Evolutionary conservation across 2,329 filamentous ascomycete genomes (phyloP).

Genomic region (Paraconiothyrium sp.): DNA sequence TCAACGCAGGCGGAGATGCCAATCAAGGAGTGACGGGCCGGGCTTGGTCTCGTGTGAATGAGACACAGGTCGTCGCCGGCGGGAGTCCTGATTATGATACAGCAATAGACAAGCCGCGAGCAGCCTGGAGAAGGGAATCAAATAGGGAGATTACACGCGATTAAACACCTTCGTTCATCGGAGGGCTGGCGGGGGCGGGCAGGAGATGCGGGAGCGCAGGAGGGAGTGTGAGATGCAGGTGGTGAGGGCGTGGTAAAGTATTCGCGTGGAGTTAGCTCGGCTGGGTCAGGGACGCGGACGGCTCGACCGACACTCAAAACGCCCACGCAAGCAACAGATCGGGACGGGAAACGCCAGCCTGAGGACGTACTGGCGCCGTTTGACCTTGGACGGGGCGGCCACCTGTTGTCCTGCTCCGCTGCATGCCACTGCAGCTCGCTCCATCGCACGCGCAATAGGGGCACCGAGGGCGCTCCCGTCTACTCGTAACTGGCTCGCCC

Average conservation of each 20-base stretch:
- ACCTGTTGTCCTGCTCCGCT: conserved; percentile 5
- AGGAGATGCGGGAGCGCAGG: conserved; percentile 25
- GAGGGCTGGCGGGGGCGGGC: conserved; percentile 23
- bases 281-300: conserved; percentile 11
- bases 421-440: not conserved
- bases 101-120: conserved; percentile 51
- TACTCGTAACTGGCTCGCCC: conserved; percentile 9
- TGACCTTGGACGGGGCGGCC: conserved; percentile 4
- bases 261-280: conserved; percentile 10
- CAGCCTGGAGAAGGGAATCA: conserved; percentile 50
- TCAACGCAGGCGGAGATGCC: conserved; percentile 23
- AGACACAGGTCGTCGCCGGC: conserved; percentile 19
- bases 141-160: conserved; percentile 41
- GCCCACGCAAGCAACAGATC: conserved; percentile 10
- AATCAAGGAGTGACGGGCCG: conserved; percentile 42
- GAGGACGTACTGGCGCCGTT: conserved; percentile 4
- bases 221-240: conserved; percentile 17
- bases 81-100: conserved; percentile 42
- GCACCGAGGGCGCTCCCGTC: conserved; percentile 10
- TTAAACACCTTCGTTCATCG: conserved; percentile 41
- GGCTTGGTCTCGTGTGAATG: conserved; percentile 23
- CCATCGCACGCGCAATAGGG: conserved; percentile 12
- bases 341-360: conserved; percentile 9
- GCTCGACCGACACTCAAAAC: conserved; percentile 3
- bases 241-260: conserved; percentile 13